Evolutionary conservation across 2,329 filamentous ascomycete genomes (phyloP), one percentile per base, ranked within the genome.

Genomic region (Exophiala calicioides): DNA sequence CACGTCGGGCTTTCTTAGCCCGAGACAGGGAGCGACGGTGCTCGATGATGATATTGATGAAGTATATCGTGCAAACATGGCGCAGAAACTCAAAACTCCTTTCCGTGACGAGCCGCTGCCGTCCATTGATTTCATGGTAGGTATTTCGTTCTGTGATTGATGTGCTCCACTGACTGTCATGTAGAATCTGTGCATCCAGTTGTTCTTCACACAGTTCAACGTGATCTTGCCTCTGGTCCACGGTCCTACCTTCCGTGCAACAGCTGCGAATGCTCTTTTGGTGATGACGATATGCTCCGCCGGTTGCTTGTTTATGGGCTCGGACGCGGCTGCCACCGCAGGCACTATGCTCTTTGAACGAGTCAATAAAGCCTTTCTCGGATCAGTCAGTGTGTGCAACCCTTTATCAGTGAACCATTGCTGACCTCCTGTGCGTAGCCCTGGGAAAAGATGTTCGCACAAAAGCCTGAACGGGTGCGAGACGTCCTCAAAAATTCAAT

Each of bases 271-370:
- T 26, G 50, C 59, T 3, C 44, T 61, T 8, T 35, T 62, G n/a
- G 41, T 62, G 5, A 48, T 62, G 2, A 61, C 60, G 1, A 57
- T 62, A 5, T 60, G 60, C 39, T 59, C 59, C 2, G 49, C 57
- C 12, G 59, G 59, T 1, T 57, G 56, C 35, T 46, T 62, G 2
- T 60, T 56, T 19, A 37, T 62, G n/a, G 58, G 59, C 7, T 58
- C 59, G 1, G 38, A 42, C 4, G 27, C 44, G 19, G 58, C 60
- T 3, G 40, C 44, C 5, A 42, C 44, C 8, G 52, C 53, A 27
- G 58, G 59, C 1, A 47, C 49, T 12, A 59, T 47, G 31, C 52
- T 61, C 6, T 62, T 61, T 38, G 60, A 62, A 35, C 53, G 50
- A 37, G 51, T 59, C 6, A 56, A 61, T 33, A 62, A 62, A 47